These are phyloP conservation scores for Termitomyces sp. DNA, from an alignment of 1,284 basidiomycete genomes.

Conservation along the genomic window DNA sequence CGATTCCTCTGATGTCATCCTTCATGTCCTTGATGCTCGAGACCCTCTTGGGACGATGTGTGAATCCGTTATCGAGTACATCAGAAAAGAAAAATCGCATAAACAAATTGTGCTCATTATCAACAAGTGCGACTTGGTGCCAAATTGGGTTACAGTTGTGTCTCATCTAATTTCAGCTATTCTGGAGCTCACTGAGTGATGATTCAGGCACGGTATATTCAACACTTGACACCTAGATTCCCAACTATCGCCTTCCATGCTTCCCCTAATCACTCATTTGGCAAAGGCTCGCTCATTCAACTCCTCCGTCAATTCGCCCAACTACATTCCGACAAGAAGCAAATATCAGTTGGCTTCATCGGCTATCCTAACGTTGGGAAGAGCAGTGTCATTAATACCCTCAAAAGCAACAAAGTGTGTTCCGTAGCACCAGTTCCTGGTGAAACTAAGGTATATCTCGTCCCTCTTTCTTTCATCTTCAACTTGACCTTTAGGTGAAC, in stretches of 20 bases:
- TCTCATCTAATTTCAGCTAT: constrained; percentile 21
- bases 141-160: constrained; percentile 97
- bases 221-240: constrained; percentile 90
- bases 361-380: constrained; percentile 99
- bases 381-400: constrained; percentile 95
- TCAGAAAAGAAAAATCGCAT: constrained; percentile 95
- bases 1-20: constrained; percentile 95
- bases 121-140: constrained; percentile 98
- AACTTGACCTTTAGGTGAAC: not conserved
- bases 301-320: constrained; percentile 95
- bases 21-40: constrained; percentile 94
- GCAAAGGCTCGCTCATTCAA: constrained; percentile 97
- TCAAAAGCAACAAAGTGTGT: constrained; percentile 98
- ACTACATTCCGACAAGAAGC: constrained; percentile 98
- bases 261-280: constrained; percentile 98
- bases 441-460: constrained; percentile 80
- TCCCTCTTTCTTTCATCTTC: not conserved
- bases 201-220: constrained; percentile 88
- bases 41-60: constrained; percentile 98
- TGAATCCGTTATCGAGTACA: constrained; percentile 89
- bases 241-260: constrained; percentile 99
- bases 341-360: constrained; percentile 97
- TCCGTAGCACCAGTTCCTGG: constrained; percentile 95
- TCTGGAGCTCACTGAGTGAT: constrained; percentile 8
- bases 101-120: constrained; percentile 96